Conservation (phyloP, 164 flowering plant species). For the Stephania yunnanensis region DNA sequence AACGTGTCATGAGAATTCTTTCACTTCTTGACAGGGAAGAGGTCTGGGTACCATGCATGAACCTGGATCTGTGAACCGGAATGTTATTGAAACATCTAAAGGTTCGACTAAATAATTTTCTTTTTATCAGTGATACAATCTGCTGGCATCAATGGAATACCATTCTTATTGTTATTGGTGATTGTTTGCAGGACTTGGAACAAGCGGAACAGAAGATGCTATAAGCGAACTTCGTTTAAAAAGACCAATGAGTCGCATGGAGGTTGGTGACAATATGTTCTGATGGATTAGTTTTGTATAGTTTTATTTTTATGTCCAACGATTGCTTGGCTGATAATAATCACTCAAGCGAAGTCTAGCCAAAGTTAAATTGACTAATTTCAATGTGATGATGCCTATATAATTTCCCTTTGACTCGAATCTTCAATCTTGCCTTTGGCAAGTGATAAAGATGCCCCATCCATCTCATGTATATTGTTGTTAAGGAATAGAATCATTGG, state of each 20-base stretch:
- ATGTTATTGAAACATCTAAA: constrained; percentile 31
- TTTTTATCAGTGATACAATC: constrained; percentile 3
- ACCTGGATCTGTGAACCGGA: constrained; percentile 24
- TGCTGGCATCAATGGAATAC: background rate
- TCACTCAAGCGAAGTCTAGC: background rate
- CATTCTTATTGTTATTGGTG: constrained; percentile 8
- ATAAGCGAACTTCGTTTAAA: constrained; percentile 54
- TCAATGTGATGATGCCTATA: no score
- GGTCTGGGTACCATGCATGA: constrained; percentile 47
- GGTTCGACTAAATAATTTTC: constrained; percentile 29
- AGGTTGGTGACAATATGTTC: constrained; percentile 44
- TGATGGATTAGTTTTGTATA: background rate
- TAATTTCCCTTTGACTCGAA: no score
- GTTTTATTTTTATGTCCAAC: background rate
- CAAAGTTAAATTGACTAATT: background rate
- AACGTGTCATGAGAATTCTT: constrained; percentile 10
- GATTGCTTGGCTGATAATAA: background rate
- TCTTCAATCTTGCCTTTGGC: no score
- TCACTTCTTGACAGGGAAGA: constrained; percentile 39
- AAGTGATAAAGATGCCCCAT: no score
- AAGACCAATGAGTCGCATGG: constrained; percentile 82
- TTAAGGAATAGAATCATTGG: background rate
- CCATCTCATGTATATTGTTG: no score
- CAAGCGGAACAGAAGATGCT: constrained; percentile 61
- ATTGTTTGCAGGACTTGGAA: constrained; percentile 30